These are phyloP conservation scores for Cyamopsis tetragonoloba DNA, from an alignment of 306 rosid genomes.

Conservation along the genomic window DNA sequence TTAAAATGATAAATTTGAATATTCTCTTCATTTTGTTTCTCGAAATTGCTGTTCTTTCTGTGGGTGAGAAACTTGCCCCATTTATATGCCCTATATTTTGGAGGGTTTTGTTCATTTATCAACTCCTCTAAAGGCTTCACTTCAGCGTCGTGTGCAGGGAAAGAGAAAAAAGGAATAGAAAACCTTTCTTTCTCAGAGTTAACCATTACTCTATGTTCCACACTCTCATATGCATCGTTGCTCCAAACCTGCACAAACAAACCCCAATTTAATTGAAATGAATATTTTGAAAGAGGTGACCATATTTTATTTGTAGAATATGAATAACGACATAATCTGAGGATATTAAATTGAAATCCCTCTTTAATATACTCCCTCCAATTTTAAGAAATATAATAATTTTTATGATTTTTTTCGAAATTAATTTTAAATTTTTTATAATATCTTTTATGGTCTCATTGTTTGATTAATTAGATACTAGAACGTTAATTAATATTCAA, in stretches of 20 bases:
- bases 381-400: no score
- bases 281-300: no score
- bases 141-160: conserved; percentile 48
- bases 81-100: conserved; percentile 43
- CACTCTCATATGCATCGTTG: conserved; percentile 61
- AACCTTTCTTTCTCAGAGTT: conserved; percentile 52
- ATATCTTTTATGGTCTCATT: no score
- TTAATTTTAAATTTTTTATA: no score
- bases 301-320: no score
- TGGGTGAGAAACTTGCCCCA: conserved; percentile 55
- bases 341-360: no score
- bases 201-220: conserved; percentile 59
- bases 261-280: neutral
- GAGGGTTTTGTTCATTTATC: conserved; percentile 36
- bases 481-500: no score
- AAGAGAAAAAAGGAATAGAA: conserved; percentile 45
- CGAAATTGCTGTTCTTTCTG: conserved; percentile 34
- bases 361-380: no score
- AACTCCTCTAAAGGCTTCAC: conserved; percentile 55
- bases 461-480: no score
- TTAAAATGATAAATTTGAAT: conserved; percentile 43
- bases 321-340: no score
- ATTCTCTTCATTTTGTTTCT: conserved; percentile 46
- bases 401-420: no score
- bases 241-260: conserved; percentile 65